phyloP scores from a whole-genome alignment of 2,329 filamentous ascomycete genomes.

The Aspergillus felis region DNA sequence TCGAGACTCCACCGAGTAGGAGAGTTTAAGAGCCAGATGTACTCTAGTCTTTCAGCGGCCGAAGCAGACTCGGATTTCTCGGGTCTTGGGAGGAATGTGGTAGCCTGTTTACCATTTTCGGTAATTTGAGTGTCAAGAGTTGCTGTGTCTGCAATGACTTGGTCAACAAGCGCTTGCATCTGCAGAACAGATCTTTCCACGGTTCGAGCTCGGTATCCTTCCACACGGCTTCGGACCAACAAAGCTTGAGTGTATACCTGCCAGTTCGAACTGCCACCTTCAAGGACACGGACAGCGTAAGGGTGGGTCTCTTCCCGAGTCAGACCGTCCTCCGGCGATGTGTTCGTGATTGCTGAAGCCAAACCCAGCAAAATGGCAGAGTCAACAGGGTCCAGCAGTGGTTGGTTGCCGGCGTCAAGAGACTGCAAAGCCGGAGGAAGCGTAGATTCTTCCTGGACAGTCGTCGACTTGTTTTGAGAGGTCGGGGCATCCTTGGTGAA shows the following conservation, averaged over 20 bases:
- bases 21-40: slow-evolving; percentile 77
- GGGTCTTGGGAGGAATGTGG: slow-evolving; percentile 75
- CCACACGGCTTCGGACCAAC: slow-evolving; percentile 82
- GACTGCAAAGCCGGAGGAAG: slow-evolving; percentile 61
- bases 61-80: slow-evolving; percentile 71
- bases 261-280: slow-evolving; percentile 92
- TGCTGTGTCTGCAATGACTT: slow-evolving; percentile 82
- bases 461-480: slow-evolving; percentile 35
- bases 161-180: slow-evolving; percentile 90
- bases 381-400: slow-evolving; percentile 75
- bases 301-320: slow-evolving; percentile 92
- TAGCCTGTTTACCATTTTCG: slow-evolving; percentile 48
- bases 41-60: slow-evolving; percentile 70
- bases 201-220: slow-evolving; percentile 80
- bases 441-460: slow-evolving; percentile 40
- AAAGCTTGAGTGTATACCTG: slow-evolving; percentile 95
- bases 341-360: slow-evolving; percentile 87
- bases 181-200: slow-evolving; percentile 87
- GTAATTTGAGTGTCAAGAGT: slow-evolving; percentile 36
- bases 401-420: slow-evolving; percentile 75
- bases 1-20: slow-evolving; percentile 93
- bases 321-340: slow-evolving; percentile 75
- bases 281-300: slow-evolving; percentile 81
- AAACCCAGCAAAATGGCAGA: slow-evolving; percentile 77
- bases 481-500: slow-evolving; percentile 60